Evolutionary conservation across 75 land plant genomes (phyloP).

Genomic region (Gnetum montanum): DNA sequence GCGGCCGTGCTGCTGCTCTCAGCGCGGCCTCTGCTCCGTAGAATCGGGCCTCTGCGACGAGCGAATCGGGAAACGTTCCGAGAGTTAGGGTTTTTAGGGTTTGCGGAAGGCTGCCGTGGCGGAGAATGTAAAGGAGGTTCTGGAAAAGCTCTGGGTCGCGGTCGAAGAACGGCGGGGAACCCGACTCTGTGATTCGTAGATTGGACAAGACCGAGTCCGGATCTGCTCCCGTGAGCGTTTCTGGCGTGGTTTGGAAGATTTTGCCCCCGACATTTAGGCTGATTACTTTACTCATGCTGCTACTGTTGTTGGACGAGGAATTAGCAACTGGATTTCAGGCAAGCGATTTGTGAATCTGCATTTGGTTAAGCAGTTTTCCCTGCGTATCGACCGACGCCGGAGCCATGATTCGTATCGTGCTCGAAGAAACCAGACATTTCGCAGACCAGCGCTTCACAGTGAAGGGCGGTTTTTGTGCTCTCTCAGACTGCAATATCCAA

Average conservation of each 20-base stretch:
- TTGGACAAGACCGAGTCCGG: not conserved
- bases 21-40: conserved; percentile 54
- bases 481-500: too few relatives aligned
- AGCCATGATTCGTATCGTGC: too few relatives aligned
- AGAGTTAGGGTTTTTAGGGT: conserved; percentile 21
- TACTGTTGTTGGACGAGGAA: too few relatives aligned
- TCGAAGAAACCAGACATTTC: too few relatives aligned
- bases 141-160: conserved; percentile 79
- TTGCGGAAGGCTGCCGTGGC: conserved; percentile 43
- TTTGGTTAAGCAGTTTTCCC: too few relatives aligned
- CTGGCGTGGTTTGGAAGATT: not conserved
- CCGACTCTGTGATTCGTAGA: conserved; percentile 11
- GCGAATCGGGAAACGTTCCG: conserved; percentile 34
- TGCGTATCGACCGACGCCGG: too few relatives aligned
- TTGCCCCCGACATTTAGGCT: conserved; percentile 2
- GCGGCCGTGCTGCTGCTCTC: conserved; percentile 38
- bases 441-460: too few relatives aligned
- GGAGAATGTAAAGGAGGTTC: conserved; percentile 63
- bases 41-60: conserved; percentile 64
- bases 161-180: conserved; percentile 51
- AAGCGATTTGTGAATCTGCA: too few relatives aligned
- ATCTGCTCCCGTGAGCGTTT: not conserved
- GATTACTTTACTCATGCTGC: not conserved
- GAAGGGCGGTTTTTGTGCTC: too few relatives aligned
- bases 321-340: too few relatives aligned